These are phyloP conservation scores for Lantana camara DNA, from an alignment of 257 asterid species.

Conservation along the genomic window DNA sequence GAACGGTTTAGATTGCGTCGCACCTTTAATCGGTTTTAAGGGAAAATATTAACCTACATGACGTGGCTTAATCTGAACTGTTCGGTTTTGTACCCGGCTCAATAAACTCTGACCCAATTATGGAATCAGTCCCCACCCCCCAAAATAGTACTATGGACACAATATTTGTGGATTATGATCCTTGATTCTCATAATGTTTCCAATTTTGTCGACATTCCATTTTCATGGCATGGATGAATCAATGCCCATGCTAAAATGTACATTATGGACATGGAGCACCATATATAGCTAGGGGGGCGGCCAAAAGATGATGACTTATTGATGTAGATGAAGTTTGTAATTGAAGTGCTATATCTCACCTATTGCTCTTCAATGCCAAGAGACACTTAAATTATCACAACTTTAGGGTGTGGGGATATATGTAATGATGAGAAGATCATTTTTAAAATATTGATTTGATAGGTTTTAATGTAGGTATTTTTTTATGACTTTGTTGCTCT, in stretches of 20 bases:
- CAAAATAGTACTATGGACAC: too few relatives aligned
- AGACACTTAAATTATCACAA: not conserved
- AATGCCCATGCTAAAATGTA: not conserved
- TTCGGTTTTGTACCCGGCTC: too few relatives aligned
- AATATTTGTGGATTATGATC: constrained; percentile 22
- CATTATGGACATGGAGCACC: not conserved
- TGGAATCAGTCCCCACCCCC: too few relatives aligned
- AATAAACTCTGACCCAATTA: too few relatives aligned
- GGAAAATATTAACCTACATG: too few relatives aligned
- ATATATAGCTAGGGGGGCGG: not conserved
- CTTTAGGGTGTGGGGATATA: not conserved
- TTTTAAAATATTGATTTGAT: not conserved
- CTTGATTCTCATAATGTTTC: constrained; percentile 16
- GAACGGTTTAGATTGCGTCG: too few relatives aligned
- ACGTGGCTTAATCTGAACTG: too few relatives aligned
- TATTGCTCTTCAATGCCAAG: not conserved
- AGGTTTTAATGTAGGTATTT: not conserved
- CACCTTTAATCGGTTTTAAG: too few relatives aligned
- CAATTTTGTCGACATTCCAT: constrained; percentile 19
- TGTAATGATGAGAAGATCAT: not conserved
- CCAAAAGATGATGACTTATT: not conserved
- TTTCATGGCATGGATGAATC: not conserved
- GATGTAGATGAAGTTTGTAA: not conserved
- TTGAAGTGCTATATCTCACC: not conserved
- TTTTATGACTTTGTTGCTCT: not conserved